Evolutionary conservation across 148 eudicot genomes (phyloP).

Genomic region (Tetragonia tetragonoides): DNA sequence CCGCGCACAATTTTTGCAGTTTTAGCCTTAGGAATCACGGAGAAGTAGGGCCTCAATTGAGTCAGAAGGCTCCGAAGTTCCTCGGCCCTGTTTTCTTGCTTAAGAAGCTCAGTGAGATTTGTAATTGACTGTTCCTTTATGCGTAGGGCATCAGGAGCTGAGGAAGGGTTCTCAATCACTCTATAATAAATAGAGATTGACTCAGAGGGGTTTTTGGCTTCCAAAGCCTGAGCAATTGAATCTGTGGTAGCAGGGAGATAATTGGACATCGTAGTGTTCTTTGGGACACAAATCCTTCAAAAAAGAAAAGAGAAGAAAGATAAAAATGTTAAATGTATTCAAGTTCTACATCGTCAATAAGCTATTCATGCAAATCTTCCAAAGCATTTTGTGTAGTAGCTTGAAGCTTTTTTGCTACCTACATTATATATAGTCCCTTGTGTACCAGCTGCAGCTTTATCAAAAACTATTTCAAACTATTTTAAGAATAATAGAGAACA

Average conservation of each 20-base stretch:
- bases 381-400: no score
- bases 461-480: no score
- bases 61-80: slow-evolving; percentile 44
- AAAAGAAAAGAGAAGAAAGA: neutral
- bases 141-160: slow-evolving; percentile 40
- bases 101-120: slow-evolving; percentile 42
- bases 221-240: slow-evolving; percentile 12
- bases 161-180: slow-evolving; percentile 43
- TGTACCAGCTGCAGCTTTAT: no score
- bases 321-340: no score
- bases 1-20: slow-evolving; percentile 54
- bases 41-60: slow-evolving; percentile 39
- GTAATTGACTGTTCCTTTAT: slow-evolving; percentile 46
- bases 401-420: no score
- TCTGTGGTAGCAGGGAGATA: slow-evolving; percentile 5
- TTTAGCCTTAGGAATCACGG: slow-evolving; percentile 46
- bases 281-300: neutral
- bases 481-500: no score
- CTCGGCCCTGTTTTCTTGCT: slow-evolving; percentile 41
- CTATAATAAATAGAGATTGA: slow-evolving; percentile 39
- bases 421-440: no score
- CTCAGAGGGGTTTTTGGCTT: slow-evolving; percentile 24
- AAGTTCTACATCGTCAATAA: no score
- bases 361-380: no score
- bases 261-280: neutral